Conservation (phyloP, 305 asterid genomes). For the Striga hermonthica region DNA sequence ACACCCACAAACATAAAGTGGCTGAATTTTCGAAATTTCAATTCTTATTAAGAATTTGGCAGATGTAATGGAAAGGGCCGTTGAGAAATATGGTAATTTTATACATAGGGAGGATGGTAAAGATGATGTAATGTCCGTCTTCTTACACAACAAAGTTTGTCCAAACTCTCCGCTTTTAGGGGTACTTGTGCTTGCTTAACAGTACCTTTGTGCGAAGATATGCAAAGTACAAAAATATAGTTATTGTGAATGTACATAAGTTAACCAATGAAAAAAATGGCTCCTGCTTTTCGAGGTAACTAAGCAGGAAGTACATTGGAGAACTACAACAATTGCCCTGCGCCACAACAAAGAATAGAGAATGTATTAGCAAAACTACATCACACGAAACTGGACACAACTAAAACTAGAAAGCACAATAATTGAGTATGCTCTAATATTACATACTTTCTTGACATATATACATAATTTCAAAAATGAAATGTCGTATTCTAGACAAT, state of each 20-base stretch:
- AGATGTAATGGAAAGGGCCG: not conserved
- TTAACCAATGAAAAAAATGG: conserved; percentile 52
- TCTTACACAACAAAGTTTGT: not conserved
- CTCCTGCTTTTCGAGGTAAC: conserved; percentile 37
- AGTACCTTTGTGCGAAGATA: conserved; percentile 34
- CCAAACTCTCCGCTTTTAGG: conserved; percentile 3
- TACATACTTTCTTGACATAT: too few relatives aligned
- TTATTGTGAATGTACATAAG: conserved; percentile 43
- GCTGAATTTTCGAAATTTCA: not conserved
- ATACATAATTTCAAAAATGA: too few relatives aligned
- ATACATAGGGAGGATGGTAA: conserved; percentile 30
- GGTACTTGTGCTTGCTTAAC: conserved; percentile 24
- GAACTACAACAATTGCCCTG: conserved; percentile 31
- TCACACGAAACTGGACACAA: not conserved
- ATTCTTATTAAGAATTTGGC: conserved; percentile 23
- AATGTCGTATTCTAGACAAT: too few relatives aligned
- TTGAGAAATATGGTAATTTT: conserved; percentile 21
- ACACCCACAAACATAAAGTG: too few relatives aligned
- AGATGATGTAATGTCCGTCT: conserved; percentile 15
- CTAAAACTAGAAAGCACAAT: conserved; percentile 10
- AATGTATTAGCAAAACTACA: conserved; percentile 11
- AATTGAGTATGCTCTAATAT: too few relatives aligned
- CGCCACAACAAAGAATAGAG: conserved; percentile 10
- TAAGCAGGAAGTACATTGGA: conserved; percentile 36
- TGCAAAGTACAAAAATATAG: conserved; percentile 33